Conservation (phyloP, 345 rosid genomes). For the Acer saccharum region DNA sequence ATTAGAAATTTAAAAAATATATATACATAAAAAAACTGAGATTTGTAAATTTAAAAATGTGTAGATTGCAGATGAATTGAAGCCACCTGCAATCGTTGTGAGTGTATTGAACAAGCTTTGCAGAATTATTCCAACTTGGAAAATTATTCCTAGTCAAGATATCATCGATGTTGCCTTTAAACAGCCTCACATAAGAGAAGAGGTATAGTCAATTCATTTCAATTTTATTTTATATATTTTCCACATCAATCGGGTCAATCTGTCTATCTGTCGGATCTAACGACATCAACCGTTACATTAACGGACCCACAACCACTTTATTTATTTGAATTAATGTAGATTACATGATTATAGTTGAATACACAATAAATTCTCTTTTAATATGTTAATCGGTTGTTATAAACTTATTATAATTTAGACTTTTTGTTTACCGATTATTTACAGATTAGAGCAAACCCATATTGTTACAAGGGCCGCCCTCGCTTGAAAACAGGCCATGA, state of each 20-base stretch:
- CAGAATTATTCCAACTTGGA: conserved; percentile 68
- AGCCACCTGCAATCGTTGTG: conserved; percentile 48
- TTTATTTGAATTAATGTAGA: too few species aligned
- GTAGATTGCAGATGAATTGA: conserved; percentile 70
- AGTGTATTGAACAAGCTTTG: conserved; percentile 45
- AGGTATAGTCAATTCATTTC: conserved; percentile 34
- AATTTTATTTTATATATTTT: not conserved
- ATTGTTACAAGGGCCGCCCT: conserved; percentile 63
- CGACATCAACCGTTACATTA: too few species aligned
- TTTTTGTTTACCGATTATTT: not conserved
- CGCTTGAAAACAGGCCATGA: conserved; percentile 60
- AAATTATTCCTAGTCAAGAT: conserved; percentile 47
- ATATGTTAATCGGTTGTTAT: too few species aligned
- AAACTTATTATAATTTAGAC: too few species aligned
- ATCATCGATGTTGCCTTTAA: conserved; percentile 70
- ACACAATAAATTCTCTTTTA: too few species aligned
- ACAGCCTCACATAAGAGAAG: conserved; percentile 52
- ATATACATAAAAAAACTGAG: not conserved
- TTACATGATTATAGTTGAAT: too few species aligned
- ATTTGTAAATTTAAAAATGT: not conserved
- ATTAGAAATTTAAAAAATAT: not conserved
- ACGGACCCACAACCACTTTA: too few species aligned
- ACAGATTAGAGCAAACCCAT: conserved; percentile 45
- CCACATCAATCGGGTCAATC: too few species aligned
- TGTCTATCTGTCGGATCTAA: too few species aligned